Base-by-base conservation (phyloP, 2,329 filamentous ascomycete species). In the Colletotrichum sp. region DNA sequence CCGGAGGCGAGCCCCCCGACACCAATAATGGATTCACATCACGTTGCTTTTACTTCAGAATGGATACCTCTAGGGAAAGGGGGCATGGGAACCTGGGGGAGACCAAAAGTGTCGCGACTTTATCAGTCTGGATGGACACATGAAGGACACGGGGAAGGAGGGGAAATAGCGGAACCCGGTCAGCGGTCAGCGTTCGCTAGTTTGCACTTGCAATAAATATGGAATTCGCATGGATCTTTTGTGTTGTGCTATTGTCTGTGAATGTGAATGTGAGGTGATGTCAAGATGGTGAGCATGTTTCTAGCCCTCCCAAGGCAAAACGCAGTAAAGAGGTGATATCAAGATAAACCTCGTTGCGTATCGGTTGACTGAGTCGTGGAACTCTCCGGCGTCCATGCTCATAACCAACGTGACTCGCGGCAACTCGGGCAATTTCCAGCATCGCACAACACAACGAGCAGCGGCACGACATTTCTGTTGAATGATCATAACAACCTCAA, bases 171-270 rank as follows among this genome's bases (percentile, higher is more conserved):
- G 43, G 43, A 52, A 52, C 43, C 43, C 43, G 43, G 38, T 48
- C 38, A 43, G 38, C 38, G 38, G 18, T 48, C 43, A 21, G n/a
- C 43, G 43, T 52, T 52, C 43, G 43, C 43, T 24, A 52, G n/a
- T 52, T 52, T 52, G 43, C 43, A 52, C n/a, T 52, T 52, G 43
- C 43, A 52, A 52, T 52, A 21, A 52, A 52, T 13, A 52, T 52
- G 43, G n/a, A 52, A 52, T 52, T 52, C 10, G 10, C 6, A 13
- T 21, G 43, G 10, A n/a, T 0, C 0, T 24, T 0, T 15, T 21
- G 58, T 61, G 18, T 15, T 8, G 58, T 61, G 1, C 8, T n/a
- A 0, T 13, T 21, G 43, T 52, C 43, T 52, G n/a, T 32, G 28
- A 21, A 2, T 28, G 55, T 34, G 30, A n/a, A 6, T 21, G 55